These are phyloP conservation scores for Dactylella cylindrospora DNA, from an alignment of 2,329 filamentous ascomycete species.

Conservation along the genomic window DNA sequence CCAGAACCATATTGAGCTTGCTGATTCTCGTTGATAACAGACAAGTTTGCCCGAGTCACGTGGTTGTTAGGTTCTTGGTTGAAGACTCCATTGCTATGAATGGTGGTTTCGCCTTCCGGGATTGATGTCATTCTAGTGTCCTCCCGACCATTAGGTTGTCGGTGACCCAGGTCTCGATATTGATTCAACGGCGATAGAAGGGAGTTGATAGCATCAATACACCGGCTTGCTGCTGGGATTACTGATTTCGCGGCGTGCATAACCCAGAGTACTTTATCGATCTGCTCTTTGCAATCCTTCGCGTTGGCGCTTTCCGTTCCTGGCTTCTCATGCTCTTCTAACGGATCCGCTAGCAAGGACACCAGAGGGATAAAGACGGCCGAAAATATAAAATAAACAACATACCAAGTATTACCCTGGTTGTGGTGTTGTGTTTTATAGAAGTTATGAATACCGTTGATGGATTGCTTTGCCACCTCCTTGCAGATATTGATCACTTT, in stretches of 20 bases:
- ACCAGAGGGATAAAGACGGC: conserved; percentile 38
- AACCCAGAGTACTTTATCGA: conserved; percentile 40
- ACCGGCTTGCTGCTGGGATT: conserved; percentile 33
- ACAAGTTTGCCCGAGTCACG: conserved; percentile 6
- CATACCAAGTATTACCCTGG: conserved; percentile 41
- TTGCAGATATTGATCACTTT: conserved; percentile 39
- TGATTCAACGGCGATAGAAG: conserved; percentile 30
- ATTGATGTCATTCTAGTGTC: conserved; percentile 33
- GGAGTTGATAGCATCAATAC: conserved; percentile 38
- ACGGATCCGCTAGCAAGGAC: conserved; percentile 28
- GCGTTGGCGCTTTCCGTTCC: conserved; percentile 37
- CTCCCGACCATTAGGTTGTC: conserved; percentile 9
- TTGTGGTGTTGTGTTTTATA: conserved; percentile 39
- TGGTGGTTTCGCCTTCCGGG: conserved; percentile 21
- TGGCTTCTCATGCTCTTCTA: conserved; percentile 25
- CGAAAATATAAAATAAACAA: conserved; percentile 41
- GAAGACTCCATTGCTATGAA: conserved; percentile 26
- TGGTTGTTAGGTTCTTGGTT: conserved; percentile 12
- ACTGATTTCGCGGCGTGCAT: conserved; percentile 39
- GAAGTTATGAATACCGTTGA: conserved; percentile 40
- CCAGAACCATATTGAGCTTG: conserved; percentile 25
- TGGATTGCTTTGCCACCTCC: conserved; percentile 38
- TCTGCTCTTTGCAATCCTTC: conserved; percentile 40
- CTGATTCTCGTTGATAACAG: conserved; percentile 28
- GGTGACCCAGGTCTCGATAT: conserved; percentile 13